Conservation (phyloP, 345 rosid species). For the Angophora floribunda region DNA sequence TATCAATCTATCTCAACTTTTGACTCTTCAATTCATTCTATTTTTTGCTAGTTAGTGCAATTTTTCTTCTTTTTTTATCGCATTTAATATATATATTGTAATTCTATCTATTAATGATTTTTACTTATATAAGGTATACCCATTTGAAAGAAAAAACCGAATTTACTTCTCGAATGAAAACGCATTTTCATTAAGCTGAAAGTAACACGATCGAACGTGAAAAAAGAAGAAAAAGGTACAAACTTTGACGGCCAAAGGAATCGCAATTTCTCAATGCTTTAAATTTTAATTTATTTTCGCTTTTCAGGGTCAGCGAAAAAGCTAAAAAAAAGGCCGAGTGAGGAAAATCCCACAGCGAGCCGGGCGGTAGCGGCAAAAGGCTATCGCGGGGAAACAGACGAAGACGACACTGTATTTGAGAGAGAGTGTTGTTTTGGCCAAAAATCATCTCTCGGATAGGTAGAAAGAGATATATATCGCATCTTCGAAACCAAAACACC, state of each 20-base stretch:
- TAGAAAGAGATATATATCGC: not conserved
- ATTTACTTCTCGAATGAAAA: not conserved
- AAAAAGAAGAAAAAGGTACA: not conserved
- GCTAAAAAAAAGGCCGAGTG: not conserved
- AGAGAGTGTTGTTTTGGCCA: no score
- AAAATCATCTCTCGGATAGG: no score
- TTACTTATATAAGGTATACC: not conserved
- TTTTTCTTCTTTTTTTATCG: not conserved
- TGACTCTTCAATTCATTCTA: not conserved
- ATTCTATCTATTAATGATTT: not conserved
- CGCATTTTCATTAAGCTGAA: not conserved
- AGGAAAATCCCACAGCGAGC: not conserved
- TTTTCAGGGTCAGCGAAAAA: not conserved
- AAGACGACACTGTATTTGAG: not conserved
- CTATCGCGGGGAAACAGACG: not conserved
- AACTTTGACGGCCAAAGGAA: not conserved
- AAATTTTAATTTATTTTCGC: not conserved
- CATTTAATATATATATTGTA: no score
- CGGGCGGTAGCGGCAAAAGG: not conserved
- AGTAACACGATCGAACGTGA: not conserved
- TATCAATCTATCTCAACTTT: not conserved
- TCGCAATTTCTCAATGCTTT: not conserved
- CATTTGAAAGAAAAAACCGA: no score
- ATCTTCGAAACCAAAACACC: not conserved
- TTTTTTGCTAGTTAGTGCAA: not conserved